A percentile compares a stretch with the other conserved stretches of the same genome.
Conservation (phyloP, 306 rosid species). For the Delonix regia region DNA sequence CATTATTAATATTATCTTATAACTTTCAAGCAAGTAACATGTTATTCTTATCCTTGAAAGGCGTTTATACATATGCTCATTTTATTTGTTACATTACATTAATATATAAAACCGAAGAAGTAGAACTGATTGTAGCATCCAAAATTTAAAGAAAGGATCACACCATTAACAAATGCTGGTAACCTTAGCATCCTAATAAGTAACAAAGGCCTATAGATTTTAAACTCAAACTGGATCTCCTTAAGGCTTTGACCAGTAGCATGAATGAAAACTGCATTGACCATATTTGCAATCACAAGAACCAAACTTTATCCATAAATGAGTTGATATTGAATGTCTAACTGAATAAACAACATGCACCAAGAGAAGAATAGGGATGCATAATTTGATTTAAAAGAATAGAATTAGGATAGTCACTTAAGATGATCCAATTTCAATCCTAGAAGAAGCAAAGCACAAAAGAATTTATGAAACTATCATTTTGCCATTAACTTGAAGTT, state of each 20-base stretch:
- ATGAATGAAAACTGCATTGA: constrained; percentile 60
- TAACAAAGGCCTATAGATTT: constrained; percentile 43
- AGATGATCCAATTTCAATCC: neutral
- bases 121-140: neutral
- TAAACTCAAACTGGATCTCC: constrained; percentile 45
- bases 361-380: neutral
- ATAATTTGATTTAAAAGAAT: neutral
- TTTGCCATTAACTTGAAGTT: neutral
- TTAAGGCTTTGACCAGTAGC: constrained; percentile 60
- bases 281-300: constrained; percentile 63
- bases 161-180: constrained; percentile 9
- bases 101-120: neutral
- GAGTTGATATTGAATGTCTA: constrained; percentile 42
- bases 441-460: neutral
- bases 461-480: neutral
- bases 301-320: constrained; percentile 62
- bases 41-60: neutral
- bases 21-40: too few species aligned
- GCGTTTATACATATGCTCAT: neutral
- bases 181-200: constrained; percentile 50
- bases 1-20: too few species aligned
- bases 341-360: neutral
- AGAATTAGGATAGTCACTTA: neutral
- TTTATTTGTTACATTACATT: neutral
- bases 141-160: constrained; percentile 10